Base-by-base conservation (phyloP, 345 rosid species). In the Erodium maritimum region DNA sequence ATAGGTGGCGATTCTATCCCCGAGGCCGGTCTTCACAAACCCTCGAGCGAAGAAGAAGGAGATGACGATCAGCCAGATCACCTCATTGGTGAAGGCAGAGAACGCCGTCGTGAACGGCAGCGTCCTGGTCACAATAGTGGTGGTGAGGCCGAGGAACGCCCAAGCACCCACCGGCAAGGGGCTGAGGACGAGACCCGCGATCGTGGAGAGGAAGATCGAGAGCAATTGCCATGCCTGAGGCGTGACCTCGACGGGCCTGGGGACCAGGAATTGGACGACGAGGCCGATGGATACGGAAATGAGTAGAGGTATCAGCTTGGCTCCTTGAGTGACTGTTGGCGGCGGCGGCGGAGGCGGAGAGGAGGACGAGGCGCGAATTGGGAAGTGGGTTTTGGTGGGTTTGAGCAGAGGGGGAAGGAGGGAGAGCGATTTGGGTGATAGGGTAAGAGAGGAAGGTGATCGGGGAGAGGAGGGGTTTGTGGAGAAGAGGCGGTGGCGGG, bases 31-130 rank as follows among this genome's bases (percentile, higher is more conserved):
- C 73, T 93, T 89, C 0, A 93, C 91, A 61, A 93, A 89, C 5
- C 99, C 99, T 24, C 99, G 93, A 23, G 99, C 96, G 65, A 93
- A 93, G 75, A 93, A 93, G 86, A 93, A 93, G 19, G 99, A 93
- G 65, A 93, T 93, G n/a, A 89, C 96, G 57, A 93, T 93, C 71
- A 93, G 46, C 96, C 99, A 89, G 29, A 93, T 86, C 19, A 89
- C 96, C 67, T 93, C 99, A 57, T 73, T 89, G 0, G 99, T 89
- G 72, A 89, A 93, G 2, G 99, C 95, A 1, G 76, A 50, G 78
- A 93, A 93, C 22, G 99, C 95, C 0, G 96, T 74, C 0, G 87
- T 56, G 69, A 93, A 93, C 5, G 86, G 7, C 0, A 93, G 76
- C 45, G 99, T 93, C 48, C 50, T 80, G 20, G 97, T 87, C 16